Base-by-base conservation (phyloP, 805 yeast genomes). In the Wickerhamiella shivajii region DNA sequence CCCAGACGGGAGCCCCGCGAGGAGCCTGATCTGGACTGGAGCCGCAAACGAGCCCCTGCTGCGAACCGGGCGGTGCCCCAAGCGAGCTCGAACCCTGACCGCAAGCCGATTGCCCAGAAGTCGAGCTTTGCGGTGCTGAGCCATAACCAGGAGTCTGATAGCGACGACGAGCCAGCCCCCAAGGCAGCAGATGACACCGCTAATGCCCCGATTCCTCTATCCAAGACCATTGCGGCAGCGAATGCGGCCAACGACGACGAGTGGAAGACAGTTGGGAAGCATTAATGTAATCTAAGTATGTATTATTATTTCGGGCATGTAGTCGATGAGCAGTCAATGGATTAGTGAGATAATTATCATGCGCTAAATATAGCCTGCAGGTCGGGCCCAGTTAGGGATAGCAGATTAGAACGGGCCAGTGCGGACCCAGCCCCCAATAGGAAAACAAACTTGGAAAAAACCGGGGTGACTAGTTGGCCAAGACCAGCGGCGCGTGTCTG, bases 1-100 rank as follows among this genome's bases (percentile, higher is more conserved):
- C 34, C 41, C 42, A 40, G 55, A 57, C 65, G 37, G 49, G 64
- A 45, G 33, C 47, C 36, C 27, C 46, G 50, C 18, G 36, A 27
- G 10, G 33, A 18, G 16, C 24, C 31, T n/a, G n/a, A n/a, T n/a
- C n/a, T n/a, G n/a, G n/a, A n/a, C n/a, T n/a, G n/a, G n/a, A n/a
- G n/a, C n/a, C n/a, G n/a, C n/a, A n/a, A n/a, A n/a, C n/a, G n/a
- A n/a, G n/a, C n/a, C n/a, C n/a, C n/a, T n/a, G n/a, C n/a, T n/a
- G n/a, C n/a, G n/a, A n/a, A n/a, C n/a, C n/a, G n/a, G n/a, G n/a
- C n/a, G n/a, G n/a, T n/a, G n/a, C n/a, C n/a, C n/a, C n/a, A n/a
- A n/a, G n/a, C n/a, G n/a, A n/a, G n/a, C n/a, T n/a, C n/a, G n/a
- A n/a, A n/a, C n/a, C n/a, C n/a, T n/a, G n/a, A n/a, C n/a, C n/a